These are phyloP conservation scores for Debaryomyces udenii DNA, from an alignment of 1,139 yeast genomes.

Conservation along the genomic window DNA sequence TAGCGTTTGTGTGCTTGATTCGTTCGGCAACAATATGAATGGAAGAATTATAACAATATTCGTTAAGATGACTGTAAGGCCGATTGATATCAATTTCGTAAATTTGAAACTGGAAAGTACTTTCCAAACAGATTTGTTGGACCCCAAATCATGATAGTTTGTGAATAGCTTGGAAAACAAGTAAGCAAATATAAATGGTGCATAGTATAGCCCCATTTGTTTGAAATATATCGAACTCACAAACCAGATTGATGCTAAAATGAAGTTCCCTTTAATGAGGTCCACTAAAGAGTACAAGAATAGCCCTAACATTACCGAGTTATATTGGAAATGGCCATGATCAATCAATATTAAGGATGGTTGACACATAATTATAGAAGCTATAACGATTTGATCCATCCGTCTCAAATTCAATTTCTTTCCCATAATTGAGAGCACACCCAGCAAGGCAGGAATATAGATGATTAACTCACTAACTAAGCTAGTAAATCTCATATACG, in stretches of 20 bases:
- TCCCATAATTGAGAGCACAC: constrained; percentile 69
- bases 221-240: constrained; percentile 80
- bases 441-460: constrained; percentile 80
- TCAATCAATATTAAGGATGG: constrained; percentile 85
- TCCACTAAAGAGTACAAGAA: constrained; percentile 69
- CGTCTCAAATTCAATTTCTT: constrained; percentile 56
- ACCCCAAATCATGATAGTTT: constrained; percentile 22
- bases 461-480: constrained; percentile 71
- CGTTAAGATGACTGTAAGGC: constrained; percentile 61
- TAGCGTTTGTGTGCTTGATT: constrained; percentile 21
- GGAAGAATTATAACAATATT: constrained; percentile 62
- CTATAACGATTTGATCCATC: constrained; percentile 75
- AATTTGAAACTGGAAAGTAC: constrained; percentile 29
- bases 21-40: constrained; percentile 43
- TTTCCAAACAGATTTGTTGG: constrained; percentile 10
- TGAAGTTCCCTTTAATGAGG: constrained; percentile 62
- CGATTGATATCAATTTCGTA: constrained; percentile 60
- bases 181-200: constrained; percentile 85
- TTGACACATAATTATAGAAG: constrained; percentile 75
- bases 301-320: constrained; percentile 91
- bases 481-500: constrained; percentile 83
- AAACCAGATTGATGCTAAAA: constrained; percentile 78
- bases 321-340: constrained; percentile 97
- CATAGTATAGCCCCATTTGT: constrained; percentile 93
- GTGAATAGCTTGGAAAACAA: constrained; percentile 52